Percentiles rank a stretch among this genome's conserved stretches.
These are phyloP conservation scores for Phytophthora fragariaefolia DNA, from an alignment of 352 stramenopile genomes.

Conservation along the genomic window DNA sequence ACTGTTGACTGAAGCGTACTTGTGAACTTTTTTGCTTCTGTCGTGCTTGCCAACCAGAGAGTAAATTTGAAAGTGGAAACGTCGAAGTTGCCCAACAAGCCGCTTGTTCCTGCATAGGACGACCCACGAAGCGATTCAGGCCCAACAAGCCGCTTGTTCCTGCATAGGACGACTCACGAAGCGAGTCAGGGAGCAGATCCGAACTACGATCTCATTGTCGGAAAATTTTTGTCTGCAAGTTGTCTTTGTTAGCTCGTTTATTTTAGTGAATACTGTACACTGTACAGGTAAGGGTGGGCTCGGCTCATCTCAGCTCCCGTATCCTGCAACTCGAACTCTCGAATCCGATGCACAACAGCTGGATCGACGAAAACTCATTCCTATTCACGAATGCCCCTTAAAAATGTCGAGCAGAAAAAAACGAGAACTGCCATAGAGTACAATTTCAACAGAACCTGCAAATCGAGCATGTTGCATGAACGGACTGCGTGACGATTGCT, in stretches of 20 bases:
- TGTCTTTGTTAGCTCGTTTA: slow-evolving; percentile 16
- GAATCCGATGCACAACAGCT: slow-evolving; percentile 16
- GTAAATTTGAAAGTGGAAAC: slow-evolving; percentile 21
- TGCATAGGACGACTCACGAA: neutral
- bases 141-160: slow-evolving; percentile 2
- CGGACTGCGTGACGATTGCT: neutral
- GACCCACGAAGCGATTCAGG: neutral
- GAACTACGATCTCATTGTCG: slow-evolving; percentile 13
- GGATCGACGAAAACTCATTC: slow-evolving; percentile 8
- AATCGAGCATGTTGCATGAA: slow-evolving; percentile 15
- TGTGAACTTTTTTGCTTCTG: slow-evolving; percentile 2
- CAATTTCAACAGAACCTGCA: slow-evolving; percentile 19
- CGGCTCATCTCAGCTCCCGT: slow-evolving; percentile 2
- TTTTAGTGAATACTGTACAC: neutral
- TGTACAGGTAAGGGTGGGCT: slow-evolving; percentile 3
- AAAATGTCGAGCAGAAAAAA: slow-evolving; percentile 12
- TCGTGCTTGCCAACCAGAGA: neutral
- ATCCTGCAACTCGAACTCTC: slow-evolving; percentile 23
- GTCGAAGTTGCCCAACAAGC: neutral
- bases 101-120: neutral
- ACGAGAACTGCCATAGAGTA: slow-evolving; percentile 24
- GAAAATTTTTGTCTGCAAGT: slow-evolving; percentile 13
- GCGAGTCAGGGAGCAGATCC: slow-evolving; percentile 15
- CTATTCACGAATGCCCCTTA: no score
- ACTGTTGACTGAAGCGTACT: neutral